Evolutionary conservation across 2,329 filamentous ascomycete species (phyloP).

Genomic region (Hypoxylon sp.): DNA sequence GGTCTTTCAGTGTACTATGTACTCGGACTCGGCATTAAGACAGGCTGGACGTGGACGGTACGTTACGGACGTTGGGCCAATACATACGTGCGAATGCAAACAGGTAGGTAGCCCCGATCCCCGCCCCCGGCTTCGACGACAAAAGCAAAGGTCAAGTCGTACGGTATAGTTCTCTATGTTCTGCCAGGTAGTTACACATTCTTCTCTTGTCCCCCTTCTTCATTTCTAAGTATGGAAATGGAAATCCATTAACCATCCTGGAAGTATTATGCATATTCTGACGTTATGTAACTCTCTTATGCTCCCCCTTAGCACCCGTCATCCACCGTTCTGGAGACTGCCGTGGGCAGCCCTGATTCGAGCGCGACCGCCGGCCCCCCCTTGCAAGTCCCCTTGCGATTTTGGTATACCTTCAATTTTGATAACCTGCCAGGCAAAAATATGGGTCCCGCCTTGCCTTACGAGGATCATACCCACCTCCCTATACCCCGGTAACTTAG

Average conservation of each 20-base stretch:
- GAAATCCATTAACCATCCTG: constrained; percentile 20
- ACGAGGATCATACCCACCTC: constrained; percentile 23
- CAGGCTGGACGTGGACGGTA: constrained; percentile 12
- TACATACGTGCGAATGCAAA: background rate
- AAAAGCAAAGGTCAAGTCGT: constrained; percentile 17
- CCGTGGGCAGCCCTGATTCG: constrained; percentile 29
- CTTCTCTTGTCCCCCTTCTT: constrained; percentile 16
- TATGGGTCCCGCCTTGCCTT: constrained; percentile 32
- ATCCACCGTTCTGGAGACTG: constrained; percentile 19
- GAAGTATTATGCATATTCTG: constrained; percentile 20
- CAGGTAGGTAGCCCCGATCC: constrained; percentile 9
- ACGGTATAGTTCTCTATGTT: constrained; percentile 15
- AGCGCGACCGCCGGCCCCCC: constrained; percentile 15
- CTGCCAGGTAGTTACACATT: background rate
- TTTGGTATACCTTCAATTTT: constrained; percentile 35
- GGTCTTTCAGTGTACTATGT: background rate
- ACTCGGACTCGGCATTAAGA: constrained; percentile 4
- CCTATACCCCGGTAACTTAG: background rate
- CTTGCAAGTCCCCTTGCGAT: constrained; percentile 12
- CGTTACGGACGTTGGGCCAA: background rate
- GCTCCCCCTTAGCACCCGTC: constrained; percentile 15
- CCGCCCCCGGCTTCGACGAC: constrained; percentile 28
- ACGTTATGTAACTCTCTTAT: constrained; percentile 25
- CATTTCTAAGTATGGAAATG: constrained; percentile 41
- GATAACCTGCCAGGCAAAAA: constrained; percentile 37